Conservation (phyloP, 2,329 filamentous ascomycete genomes). For the Alternaria hordeiaustralica region DNA sequence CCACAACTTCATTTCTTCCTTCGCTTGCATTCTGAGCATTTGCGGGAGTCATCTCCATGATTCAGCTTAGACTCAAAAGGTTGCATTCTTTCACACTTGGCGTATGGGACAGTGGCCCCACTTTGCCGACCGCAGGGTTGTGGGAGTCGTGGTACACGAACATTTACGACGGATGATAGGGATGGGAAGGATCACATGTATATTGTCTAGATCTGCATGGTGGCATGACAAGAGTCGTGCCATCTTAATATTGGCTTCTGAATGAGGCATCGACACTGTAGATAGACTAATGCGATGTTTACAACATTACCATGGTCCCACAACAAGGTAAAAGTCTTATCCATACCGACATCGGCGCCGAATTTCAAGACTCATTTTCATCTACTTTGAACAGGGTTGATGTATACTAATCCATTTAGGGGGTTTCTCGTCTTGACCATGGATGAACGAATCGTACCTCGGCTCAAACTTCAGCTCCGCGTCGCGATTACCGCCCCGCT, state of each 20-base stretch:
- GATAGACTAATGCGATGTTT: conserved; percentile 23
- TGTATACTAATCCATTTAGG: conserved; percentile 3
- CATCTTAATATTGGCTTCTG: conserved; percentile 17
- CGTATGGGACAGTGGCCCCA: conserved; percentile 18
- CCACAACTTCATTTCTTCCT: conserved; percentile 32
- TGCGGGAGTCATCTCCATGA: conserved; percentile 42
- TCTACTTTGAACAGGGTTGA: neutral
- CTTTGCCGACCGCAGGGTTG: conserved; percentile 2
- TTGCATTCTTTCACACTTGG: conserved; percentile 28
- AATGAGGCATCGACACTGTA: conserved; percentile 13
- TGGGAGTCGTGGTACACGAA: conserved; percentile 14
- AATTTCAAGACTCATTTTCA: neutral
- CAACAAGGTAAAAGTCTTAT: neutral
- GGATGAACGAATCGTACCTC: conserved; percentile 39
- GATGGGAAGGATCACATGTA: conserved; percentile 15
- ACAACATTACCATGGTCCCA: neutral
- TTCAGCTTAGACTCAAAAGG: conserved; percentile 36
- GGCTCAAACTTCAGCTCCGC: conserved; percentile 36
- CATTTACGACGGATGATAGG: conserved; percentile 21
- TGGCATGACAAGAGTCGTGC: conserved; percentile 8
- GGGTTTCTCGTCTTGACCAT: conserved; percentile 18
- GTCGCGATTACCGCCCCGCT: conserved; percentile 37
- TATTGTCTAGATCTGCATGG: conserved; percentile 15
- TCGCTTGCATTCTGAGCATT: conserved; percentile 44
- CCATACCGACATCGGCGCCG: conserved; percentile 4